Conservation (phyloP, 1,284 basidiomycete species). For the Taiwanofungus camphoratus region DNA sequence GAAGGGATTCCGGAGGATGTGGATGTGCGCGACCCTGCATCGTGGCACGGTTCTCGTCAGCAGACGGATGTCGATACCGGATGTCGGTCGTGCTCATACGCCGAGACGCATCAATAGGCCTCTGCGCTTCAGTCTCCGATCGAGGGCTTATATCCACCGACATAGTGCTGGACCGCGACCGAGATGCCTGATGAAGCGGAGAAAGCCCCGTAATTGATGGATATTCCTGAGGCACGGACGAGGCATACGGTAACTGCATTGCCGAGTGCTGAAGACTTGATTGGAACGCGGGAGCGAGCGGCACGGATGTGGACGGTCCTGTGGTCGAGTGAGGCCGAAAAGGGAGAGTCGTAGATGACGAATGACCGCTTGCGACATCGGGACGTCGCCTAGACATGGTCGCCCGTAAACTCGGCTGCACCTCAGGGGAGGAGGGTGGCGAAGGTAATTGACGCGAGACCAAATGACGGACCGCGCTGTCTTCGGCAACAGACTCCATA, state of each 20-base stretch:
- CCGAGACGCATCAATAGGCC: constrained; percentile 16
- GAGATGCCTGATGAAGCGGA: constrained; percentile 6
- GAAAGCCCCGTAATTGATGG: constrained; percentile 15
- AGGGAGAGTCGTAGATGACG: constrained; percentile 18
- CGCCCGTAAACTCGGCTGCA: constrained; percentile 12
- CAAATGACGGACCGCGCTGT: constrained; percentile 11
- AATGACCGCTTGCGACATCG: constrained; percentile 16
- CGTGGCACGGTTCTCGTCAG: constrained; percentile 1
- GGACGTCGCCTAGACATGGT: constrained; percentile 16
- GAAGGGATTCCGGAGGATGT: constrained; percentile 3
- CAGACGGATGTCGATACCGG: constrained; percentile 13
- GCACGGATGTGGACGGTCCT: constrained; percentile 13
- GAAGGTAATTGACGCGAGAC: constrained; percentile 26
- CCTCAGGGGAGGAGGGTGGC: constrained; percentile 25
- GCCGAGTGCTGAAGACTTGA: constrained; percentile 19
- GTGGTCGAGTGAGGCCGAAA: constrained; percentile 24
- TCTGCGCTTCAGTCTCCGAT: constrained; percentile 7
- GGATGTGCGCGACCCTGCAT: constrained; percentile 6
- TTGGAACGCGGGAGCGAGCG: constrained; percentile 24
- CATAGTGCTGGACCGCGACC: constrained; percentile 17
- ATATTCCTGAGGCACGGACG: constrained; percentile 11
- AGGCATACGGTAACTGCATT: constrained; percentile 10
- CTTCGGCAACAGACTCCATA: constrained; percentile 24
- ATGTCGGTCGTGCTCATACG: constrained; percentile 21
- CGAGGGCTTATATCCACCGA: constrained; percentile 5